Conservation (phyloP, 805 yeast species). For the Alloascoidea africana region DNA sequence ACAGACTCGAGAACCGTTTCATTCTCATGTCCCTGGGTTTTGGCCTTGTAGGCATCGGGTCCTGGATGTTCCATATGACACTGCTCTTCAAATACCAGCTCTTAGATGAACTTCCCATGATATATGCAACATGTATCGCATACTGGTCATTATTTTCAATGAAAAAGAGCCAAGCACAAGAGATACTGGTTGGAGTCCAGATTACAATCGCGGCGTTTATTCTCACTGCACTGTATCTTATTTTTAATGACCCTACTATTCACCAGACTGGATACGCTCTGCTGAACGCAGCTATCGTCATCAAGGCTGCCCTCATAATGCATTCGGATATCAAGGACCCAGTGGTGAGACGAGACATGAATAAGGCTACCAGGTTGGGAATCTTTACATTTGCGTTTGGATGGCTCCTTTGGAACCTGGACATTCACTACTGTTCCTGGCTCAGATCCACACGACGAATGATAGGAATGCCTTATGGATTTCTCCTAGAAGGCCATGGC, state of each 20-base stretch:
- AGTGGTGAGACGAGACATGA: constrained; percentile 24
- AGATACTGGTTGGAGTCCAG: constrained; percentile 21
- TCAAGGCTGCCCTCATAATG: constrained; percentile 32
- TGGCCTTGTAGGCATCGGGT: constrained; percentile 63
- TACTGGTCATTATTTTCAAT: constrained; percentile 52
- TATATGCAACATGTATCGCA: constrained; percentile 78
- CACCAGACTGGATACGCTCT: constrained; percentile 60
- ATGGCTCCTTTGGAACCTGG: constrained; percentile 62
- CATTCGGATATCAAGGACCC: constrained; percentile 26
- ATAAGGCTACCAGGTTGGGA: constrained; percentile 33
- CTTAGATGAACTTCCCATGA: constrained; percentile 77
- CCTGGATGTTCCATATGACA: constrained; percentile 79
- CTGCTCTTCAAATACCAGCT: constrained; percentile 59
- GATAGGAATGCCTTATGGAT: constrained; percentile 58
- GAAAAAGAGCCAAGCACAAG: constrained; percentile 18
- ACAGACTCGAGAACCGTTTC: constrained; percentile 45
- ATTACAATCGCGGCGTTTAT: constrained; percentile 27
- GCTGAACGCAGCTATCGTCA: constrained; percentile 44
- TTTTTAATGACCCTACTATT: constrained; percentile 49
- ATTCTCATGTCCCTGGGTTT: constrained; percentile 49
- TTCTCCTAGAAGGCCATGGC: constrained; percentile 62
- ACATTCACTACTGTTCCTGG: constrained; percentile 44
- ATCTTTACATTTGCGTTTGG: constrained; percentile 41
- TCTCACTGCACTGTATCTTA: constrained; percentile 43
- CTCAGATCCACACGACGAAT: constrained; percentile 36